Conservation (phyloP, 306 rosid genomes). For the Abrus pulchellus region DNA sequence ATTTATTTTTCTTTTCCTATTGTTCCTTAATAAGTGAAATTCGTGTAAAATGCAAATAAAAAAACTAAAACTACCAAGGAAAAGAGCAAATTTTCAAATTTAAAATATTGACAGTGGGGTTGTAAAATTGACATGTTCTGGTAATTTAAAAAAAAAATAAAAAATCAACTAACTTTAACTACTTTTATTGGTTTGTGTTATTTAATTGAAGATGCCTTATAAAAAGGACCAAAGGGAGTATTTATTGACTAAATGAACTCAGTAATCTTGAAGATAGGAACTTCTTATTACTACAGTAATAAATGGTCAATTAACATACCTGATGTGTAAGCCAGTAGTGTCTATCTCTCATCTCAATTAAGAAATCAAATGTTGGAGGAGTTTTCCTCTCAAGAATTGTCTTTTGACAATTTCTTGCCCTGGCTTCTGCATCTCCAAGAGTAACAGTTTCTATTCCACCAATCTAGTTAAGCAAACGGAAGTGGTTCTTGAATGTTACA, state of each 20-base stretch:
- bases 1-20: no score
- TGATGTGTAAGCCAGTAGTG: conserved; percentile 81
- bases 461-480: conserved; percentile 55
- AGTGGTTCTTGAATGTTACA: conserved; percentile 39
- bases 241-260: neutral
- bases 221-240: neutral
- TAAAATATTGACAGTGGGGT: no score
- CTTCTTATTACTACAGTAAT: conserved; percentile 26
- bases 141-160: no score
- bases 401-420: conserved; percentile 70
- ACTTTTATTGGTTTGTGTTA: no score
- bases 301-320: conserved; percentile 53
- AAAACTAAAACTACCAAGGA: no score
- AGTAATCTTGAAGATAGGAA: neutral
- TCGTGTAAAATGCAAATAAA: no score
- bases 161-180: no score
- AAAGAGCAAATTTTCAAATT: no score
- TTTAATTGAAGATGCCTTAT: no score
- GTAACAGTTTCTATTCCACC: conserved; percentile 73
- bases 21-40: no score
- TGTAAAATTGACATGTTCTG: no score
- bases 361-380: conserved; percentile 75
- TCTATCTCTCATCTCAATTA: conserved; percentile 81
- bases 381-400: conserved; percentile 78
- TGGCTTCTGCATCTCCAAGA: conserved; percentile 73